Evolutionary conservation across 495 filamentous ascomycete genomes (phyloP), one percentile per base, ranked within the genome.

Genomic region (Neurospora discreta): DNA sequence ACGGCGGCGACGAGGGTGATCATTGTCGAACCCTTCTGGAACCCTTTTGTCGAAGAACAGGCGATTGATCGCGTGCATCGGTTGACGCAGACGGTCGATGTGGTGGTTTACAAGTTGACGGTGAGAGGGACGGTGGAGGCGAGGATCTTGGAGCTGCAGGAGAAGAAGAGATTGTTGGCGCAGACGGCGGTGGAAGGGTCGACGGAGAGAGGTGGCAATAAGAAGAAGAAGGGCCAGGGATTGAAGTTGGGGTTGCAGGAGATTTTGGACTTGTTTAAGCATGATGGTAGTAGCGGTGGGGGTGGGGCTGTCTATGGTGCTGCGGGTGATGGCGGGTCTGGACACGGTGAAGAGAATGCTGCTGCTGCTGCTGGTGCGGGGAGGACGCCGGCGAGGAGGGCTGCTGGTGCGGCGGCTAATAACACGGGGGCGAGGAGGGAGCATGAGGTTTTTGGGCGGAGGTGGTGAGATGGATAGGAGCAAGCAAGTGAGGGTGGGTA

Each of bases 1-100:
- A 98, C 96, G 5, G 95, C 95, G 0, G 95, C 95, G 18, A 93
- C 91, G 73, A 87, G 95, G 42, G 95, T 99, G 10, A 88, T 99
- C 44, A 98, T 99, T 77, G 82, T 99, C 39, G 95, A 99, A 78
- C 95, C 95, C 0, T 99, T 98, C 81, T 99, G 95, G 95, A 99
- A 99, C 81, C 95, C 67, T 83, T 99, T 99, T 75, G 92, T 98
- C 36, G 95, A 99, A 86, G 95, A 98, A 80, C 95, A 98, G 85
- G 95, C 95, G 11, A 99, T 99, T 75, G 95, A 99, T 79, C 93
- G 95, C 58, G 95, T 99, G 65, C 95, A 99, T 75, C 92, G 95
- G 13, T 89, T 99, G 52, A 98, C 95, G 70, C 95, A 99, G 81
- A 97, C 93, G 16, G 84, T 92, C 16, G 94, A 98, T 77, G 95